These are phyloP conservation scores for Quercus gilva DNA, from an alignment of 306 rosid species.

Conservation along the genomic window DNA sequence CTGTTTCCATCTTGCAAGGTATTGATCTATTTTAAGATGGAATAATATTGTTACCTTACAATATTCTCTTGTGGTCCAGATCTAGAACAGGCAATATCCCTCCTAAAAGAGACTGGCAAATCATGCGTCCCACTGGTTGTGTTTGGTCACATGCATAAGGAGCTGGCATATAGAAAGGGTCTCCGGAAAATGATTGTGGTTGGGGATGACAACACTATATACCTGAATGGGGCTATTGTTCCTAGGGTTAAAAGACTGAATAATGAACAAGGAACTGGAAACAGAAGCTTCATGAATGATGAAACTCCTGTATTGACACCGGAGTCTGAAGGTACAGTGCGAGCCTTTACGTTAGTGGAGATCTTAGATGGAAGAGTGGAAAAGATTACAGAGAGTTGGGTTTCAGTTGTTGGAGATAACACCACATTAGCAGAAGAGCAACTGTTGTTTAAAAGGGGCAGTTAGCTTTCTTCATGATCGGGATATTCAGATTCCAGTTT, in stretches of 20 bases:
- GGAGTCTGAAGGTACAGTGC: slow-evolving; percentile 43
- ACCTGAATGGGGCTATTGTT: slow-evolving; percentile 87
- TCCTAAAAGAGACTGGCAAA: slow-evolving; percentile 49
- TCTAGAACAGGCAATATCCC: slow-evolving; percentile 60
- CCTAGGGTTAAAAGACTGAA: slow-evolving; percentile 57
- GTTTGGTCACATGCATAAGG: slow-evolving; percentile 89
- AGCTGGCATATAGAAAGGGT: slow-evolving; percentile 67
- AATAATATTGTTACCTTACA: slow-evolving; percentile 12
- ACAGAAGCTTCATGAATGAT: slow-evolving; percentile 20
- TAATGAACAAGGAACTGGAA: slow-evolving; percentile 26
- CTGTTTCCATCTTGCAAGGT: neutral
- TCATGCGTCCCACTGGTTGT: slow-evolving; percentile 57
- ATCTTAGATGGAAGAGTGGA: slow-evolving; percentile 53
- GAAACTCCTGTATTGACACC: slow-evolving; percentile 25
- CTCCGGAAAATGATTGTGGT: slow-evolving; percentile 71
- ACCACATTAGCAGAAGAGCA: slow-evolving; percentile 56
- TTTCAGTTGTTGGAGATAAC: slow-evolving; percentile 59
- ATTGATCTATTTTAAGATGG: slow-evolving; percentile 5
- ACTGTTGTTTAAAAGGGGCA: slow-evolving; percentile 36
- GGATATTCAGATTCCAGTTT: neutral
- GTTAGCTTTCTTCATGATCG: neutral
- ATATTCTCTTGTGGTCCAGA: slow-evolving; percentile 37
- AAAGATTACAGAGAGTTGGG: slow-evolving; percentile 73
- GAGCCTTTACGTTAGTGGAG: slow-evolving; percentile 74
- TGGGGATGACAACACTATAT: slow-evolving; percentile 56